Conservation (phyloP, 108 stramenopile genomes). For the Hondaea fermentalgiana region DNA sequence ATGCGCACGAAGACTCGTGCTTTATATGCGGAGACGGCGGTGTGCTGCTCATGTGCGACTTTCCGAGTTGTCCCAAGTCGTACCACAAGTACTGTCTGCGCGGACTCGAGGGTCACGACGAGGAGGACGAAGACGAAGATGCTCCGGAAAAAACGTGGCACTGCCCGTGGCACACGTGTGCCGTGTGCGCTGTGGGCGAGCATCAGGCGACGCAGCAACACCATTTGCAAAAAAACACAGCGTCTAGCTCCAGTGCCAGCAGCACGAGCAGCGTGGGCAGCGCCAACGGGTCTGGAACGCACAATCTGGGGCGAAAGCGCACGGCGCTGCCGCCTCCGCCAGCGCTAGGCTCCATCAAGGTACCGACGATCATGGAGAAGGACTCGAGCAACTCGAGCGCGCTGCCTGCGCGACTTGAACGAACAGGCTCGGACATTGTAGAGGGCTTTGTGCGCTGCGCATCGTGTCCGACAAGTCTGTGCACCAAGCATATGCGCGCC, state of each 20-base stretch:
- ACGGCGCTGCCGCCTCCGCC: not conserved
- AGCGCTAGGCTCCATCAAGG: not conserved
- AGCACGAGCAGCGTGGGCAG: not conserved
- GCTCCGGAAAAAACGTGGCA: not conserved
- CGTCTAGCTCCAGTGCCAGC: not conserved
- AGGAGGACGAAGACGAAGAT: not conserved
- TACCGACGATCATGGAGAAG: not conserved
- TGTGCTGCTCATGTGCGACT: not conserved
- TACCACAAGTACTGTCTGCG: not conserved
- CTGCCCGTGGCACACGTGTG: constrained; percentile 7
- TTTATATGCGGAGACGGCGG: not conserved
- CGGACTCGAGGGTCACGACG: not conserved
- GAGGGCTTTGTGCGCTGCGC: not conserved
- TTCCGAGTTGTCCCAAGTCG: not conserved
- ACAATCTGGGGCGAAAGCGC: not conserved
- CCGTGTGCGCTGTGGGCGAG: not conserved
- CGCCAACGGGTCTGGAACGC: not conserved
- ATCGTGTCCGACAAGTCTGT: not conserved
- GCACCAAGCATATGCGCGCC: not conserved
- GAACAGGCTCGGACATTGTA: not conserved
- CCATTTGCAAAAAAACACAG: not conserved
- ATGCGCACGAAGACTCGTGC: not conserved
- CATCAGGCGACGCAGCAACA: not conserved
- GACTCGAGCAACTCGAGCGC: not conserved
- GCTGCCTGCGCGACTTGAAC: not conserved